These are phyloP conservation scores for Pythium coloratum DNA, from an alignment of 352 stramenopile species.

Conservation along the genomic window DNA sequence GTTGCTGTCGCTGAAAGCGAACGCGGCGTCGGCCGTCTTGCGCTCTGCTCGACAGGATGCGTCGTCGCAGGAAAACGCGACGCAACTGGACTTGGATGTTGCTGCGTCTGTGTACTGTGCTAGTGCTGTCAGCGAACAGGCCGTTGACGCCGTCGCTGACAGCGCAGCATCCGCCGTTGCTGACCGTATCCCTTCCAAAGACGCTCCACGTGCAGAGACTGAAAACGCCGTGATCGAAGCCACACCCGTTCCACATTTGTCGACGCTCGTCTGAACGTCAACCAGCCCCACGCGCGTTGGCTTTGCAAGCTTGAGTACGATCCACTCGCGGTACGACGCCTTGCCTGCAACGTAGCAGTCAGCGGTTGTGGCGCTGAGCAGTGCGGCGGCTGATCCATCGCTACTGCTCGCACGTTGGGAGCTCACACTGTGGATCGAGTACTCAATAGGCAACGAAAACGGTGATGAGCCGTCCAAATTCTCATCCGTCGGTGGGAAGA, in stretches of 20 bases:
- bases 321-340: conserved; percentile 62
- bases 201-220: conserved; percentile 41
- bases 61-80: conserved; percentile 35
- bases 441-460: conserved; percentile 41
- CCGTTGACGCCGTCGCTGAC: neutral
- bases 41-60: conserved; percentile 31
- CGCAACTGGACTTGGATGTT: conserved; percentile 16
- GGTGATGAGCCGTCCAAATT: neutral
- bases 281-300: conserved; percentile 51
- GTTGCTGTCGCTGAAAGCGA: conserved; percentile 55
- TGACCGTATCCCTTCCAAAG: conserved; percentile 35
- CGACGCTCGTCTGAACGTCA: conserved; percentile 45
- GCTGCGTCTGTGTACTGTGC: conserved; percentile 9
- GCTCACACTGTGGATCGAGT: conserved; percentile 64
- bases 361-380: conserved; percentile 29
- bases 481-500: conserved; percentile 46
- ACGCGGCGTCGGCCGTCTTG: conserved; percentile 13
- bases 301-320: conserved; percentile 52
- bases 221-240: conserved; percentile 38
- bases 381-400: conserved; percentile 36
- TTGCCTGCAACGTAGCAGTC: conserved; percentile 47
- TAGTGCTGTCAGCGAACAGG: conserved; percentile 13
- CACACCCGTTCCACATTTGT: conserved; percentile 39
- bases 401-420: conserved; percentile 42
- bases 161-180: conserved; percentile 19